These are phyloP conservation scores for Ceratobasidium sp. DNA, from an alignment of 1,284 basidiomycete species.

Conservation along the genomic window DNA sequence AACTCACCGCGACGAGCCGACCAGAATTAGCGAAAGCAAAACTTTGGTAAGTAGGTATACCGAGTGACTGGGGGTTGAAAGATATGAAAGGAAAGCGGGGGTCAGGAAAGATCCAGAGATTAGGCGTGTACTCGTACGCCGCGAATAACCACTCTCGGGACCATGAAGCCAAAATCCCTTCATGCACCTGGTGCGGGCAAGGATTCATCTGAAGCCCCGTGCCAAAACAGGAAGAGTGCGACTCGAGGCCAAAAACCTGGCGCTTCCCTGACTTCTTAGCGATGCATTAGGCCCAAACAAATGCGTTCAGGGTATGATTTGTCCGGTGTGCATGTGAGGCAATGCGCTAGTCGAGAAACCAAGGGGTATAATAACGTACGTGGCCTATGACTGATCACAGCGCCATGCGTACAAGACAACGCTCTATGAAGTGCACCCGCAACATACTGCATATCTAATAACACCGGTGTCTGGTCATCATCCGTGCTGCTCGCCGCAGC, in stretches of 20 bases:
- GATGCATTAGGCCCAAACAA: background rate
- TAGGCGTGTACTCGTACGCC: conserved; percentile 19
- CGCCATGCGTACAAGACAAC: background rate
- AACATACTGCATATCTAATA: background rate
- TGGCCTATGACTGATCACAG: background rate
- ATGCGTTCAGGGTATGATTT: conserved; percentile 8
- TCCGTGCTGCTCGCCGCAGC: background rate
- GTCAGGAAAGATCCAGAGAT: conserved; percentile 5
- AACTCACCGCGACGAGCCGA: conserved; percentile 32
- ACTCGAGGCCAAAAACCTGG: conserved; percentile 34
- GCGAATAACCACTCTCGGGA: conserved; percentile 8
- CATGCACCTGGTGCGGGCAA: conserved; percentile 18
- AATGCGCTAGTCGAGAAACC: background rate
- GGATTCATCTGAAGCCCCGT: conserved; percentile 43
- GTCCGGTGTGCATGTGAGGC: background rate
- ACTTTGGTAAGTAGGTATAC: conserved; percentile 25
- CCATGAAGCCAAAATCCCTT: conserved; percentile 40
- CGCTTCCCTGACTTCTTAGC: conserved; percentile 21
- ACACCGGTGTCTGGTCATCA: background rate
- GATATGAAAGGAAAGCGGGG: conserved; percentile 24
- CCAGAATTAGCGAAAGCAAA: conserved; percentile 39
- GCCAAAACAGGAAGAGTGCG: conserved; percentile 15
- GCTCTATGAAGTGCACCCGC: background rate
- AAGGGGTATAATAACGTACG: conserved; percentile 2
- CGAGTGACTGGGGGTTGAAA: conserved; percentile 15